Base-by-base conservation (phyloP, 2,329 filamentous ascomycete genomes). In the Diaporthe nobilis region DNA sequence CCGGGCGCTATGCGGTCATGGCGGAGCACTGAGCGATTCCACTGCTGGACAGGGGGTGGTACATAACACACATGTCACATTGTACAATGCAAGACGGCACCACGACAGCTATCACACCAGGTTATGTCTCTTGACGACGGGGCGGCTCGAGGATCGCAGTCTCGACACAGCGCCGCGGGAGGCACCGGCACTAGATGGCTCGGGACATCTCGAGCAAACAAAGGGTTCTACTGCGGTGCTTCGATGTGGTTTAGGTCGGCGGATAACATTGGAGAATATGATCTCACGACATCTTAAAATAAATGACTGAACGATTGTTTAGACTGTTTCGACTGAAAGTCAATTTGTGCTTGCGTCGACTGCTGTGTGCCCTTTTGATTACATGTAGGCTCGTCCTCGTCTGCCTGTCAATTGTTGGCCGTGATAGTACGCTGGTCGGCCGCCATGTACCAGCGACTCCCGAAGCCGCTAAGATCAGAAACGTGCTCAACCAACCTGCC, bases 1-100 rank as follows among this genome's bases (percentile, higher is more conserved):
- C 97, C 77, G 95, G 95, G 42, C 90, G 95, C 78, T 97, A 92
- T 80, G 87, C 86, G 39, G 81, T 86, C 60, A 79, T 85, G 31
- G 83, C 85, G 20, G 90, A 90, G 72, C 90, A 92, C 81, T 88
- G 81, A 77, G 73, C 47, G 31, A 42, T 37, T 31, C 31, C 72
- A 57, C 72, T 60, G 67, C 71, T 49, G 71, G 73, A 61, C 58
- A 63, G 28, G 22, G 53, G 63, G 28, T 61, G 34, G 39, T 55
- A 76, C 67, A 70, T 49, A 49, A 3, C 47, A 67, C 47, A 47
- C n/a, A 60, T 31, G 37, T 42, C n/a, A 70, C 31, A 47, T 53
- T 31, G 60, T 25, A 51, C 68, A 31, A 74, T 37, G 63, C 51
- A 68, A 22, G 60, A 76, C 44, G 61, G 31, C 31, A 49, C 39